Evolutionary conservation across 257 asterid genomes (phyloP).

Genomic region (Linaria vulgaris): DNA sequence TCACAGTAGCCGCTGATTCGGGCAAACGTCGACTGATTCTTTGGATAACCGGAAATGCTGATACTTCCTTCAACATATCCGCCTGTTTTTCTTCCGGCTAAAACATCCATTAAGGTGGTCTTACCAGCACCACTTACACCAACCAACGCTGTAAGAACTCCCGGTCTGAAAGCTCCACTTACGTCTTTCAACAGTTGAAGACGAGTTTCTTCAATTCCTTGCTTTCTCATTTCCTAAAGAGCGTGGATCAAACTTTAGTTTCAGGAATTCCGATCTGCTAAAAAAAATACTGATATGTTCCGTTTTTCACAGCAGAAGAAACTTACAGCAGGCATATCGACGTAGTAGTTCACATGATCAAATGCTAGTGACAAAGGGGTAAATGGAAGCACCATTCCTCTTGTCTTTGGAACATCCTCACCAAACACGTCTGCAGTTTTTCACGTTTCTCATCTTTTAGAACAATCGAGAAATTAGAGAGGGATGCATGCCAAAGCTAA

Average conservation of each 20-base stretch:
- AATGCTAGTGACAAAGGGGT: conserved; percentile 60
- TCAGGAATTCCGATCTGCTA: no score
- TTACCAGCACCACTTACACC: conserved; percentile 81
- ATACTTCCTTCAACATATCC: conserved; percentile 66
- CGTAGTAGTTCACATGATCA: conserved; percentile 57
- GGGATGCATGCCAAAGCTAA: neutral
- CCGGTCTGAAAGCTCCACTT: conserved; percentile 69
- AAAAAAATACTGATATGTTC: no score
- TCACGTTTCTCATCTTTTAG: no score
- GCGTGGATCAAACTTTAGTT: no score
- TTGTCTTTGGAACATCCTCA: conserved; percentile 28
- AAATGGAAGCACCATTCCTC: conserved; percentile 73
- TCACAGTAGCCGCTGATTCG: conserved; percentile 72
- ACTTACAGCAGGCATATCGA: conserved; percentile 73
- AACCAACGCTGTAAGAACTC: conserved; percentile 64
- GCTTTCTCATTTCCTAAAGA: conserved; percentile 58
- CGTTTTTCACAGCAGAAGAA: conserved; percentile 5
- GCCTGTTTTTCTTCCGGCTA: conserved; percentile 70
- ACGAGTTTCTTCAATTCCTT: conserved; percentile 57
- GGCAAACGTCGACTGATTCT: conserved; percentile 67
- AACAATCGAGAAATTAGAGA: no score
- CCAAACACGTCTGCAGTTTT: no score
- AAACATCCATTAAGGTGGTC: conserved; percentile 68
- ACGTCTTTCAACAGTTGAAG: conserved; percentile 56
- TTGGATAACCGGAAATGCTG: conserved; percentile 59